phyloP scores from a whole-genome alignment of 176 grass and related monocot genomes.

The Paspalum vaginatum region DNA sequence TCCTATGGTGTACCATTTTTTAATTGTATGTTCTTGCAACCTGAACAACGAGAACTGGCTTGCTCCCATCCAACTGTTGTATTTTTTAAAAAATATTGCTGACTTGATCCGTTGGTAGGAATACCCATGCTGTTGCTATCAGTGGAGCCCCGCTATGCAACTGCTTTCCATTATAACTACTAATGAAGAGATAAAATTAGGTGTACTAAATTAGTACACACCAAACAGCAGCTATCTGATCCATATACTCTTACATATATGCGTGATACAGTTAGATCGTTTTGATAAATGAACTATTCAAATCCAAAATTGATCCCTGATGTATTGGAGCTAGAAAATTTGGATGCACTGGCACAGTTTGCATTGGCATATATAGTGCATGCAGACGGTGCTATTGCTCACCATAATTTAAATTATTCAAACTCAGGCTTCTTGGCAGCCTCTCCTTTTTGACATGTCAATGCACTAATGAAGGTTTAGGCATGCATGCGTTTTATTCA shows the following conservation, averaged over 20 bases:
- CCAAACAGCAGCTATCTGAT: background rate
- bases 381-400: conserved; percentile 32
- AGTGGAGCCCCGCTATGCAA: conserved; percentile 52
- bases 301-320: background rate
- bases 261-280: background rate
- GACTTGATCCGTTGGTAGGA: conserved; percentile 25
- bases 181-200: conserved; percentile 46
- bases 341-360: background rate
- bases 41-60: background rate
- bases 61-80: conserved; percentile 42
- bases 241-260: background rate
- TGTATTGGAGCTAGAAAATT: background rate
- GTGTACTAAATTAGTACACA: conserved; percentile 44
- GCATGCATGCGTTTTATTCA: background rate
- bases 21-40: background rate
- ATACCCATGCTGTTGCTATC: conserved; percentile 38
- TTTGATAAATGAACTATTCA: conserved; percentile 1
- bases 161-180: conserved; percentile 53
- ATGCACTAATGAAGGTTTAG: background rate
- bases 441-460: conserved; percentile 9
- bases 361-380: background rate
- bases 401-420: background rate
- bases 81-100: background rate
- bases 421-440: conserved; percentile 10
- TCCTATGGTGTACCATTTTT: conserved; percentile 13